Conservation (phyloP, 2,329 filamentous ascomycete genomes). For the Paecilomyces variotii region DNA sequence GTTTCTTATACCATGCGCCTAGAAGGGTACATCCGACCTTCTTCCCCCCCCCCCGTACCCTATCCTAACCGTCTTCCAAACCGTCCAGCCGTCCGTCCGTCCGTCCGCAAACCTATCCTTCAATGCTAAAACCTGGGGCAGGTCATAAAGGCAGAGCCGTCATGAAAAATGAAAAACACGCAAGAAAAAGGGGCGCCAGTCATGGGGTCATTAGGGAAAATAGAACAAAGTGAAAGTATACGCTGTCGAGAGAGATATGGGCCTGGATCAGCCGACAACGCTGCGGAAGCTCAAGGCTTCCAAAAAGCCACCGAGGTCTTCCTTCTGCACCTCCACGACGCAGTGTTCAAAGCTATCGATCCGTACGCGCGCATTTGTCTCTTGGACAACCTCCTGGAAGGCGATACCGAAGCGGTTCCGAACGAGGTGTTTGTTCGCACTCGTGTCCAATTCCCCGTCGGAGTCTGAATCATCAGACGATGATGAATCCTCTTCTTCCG, state of each 20-base stretch:
- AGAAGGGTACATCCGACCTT: neutral
- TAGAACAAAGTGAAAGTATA: neutral
- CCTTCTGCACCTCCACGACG: constrained; percentile 95
- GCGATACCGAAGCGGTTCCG: constrained; percentile 88
- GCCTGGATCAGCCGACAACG: constrained; percentile 50
- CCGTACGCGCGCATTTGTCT: constrained; percentile 80
- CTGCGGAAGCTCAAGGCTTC: constrained; percentile 88
- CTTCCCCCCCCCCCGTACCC: neutral
- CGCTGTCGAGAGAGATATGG: neutral
- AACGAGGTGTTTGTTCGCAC: constrained; percentile 58
- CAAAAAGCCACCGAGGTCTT: constrained; percentile 82
- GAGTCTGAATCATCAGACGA: constrained; percentile 43
- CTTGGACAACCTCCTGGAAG: constrained; percentile 88
- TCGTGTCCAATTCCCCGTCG: constrained; percentile 48
- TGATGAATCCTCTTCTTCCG: constrained; percentile 44
- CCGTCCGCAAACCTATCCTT: neutral
- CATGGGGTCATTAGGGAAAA: neutral
- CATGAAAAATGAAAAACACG: neutral
- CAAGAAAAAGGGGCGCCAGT: neutral
- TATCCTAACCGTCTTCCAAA: neutral
- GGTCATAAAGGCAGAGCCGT: neutral
- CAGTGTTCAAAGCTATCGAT: constrained; percentile 98
- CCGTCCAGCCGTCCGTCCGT: neutral
- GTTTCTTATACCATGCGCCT: neutral
- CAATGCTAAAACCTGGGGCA: neutral